Conservation (phyloP, 2,329 filamentous ascomycete species). For the Diaporthe citrichinensis region DNA sequence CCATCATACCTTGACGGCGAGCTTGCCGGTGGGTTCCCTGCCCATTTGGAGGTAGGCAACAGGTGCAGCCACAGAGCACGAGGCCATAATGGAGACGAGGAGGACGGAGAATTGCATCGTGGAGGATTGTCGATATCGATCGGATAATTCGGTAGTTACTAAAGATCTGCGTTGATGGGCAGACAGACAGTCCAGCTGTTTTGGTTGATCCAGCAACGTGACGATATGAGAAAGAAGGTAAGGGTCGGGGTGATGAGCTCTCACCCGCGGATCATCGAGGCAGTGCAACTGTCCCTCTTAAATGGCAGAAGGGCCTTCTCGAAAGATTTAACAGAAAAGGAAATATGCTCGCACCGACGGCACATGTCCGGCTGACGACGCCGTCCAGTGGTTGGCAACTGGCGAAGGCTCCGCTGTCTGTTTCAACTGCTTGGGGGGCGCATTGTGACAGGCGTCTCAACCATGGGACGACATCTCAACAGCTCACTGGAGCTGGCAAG, state of each 20-base stretch:
- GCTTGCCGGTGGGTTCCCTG: conserved; percentile 33
- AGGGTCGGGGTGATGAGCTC: conserved; percentile 19
- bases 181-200: conserved; percentile 13
- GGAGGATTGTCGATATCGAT: conserved; percentile 15
- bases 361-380: conserved; percentile 6
- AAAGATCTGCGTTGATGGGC: conserved; percentile 5
- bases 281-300: conserved; percentile 21
- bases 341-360: conserved; percentile 17
- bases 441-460: conserved; percentile 34
- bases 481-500: conserved; percentile 23
- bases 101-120: conserved; percentile 38
- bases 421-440: conserved; percentile 24
- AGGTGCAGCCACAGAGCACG: conserved; percentile 32
- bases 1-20: conserved; percentile 37
- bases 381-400: conserved; percentile 6
- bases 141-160: background rate
- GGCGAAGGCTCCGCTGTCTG: conserved; percentile 27
- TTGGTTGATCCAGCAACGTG: conserved; percentile 35
- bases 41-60: conserved; percentile 30
- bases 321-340: background rate
- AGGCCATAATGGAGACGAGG: conserved; percentile 26
- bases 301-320: background rate
- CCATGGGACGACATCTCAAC: conserved; percentile 37
- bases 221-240: background rate
- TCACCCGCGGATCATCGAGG: conserved; percentile 6